Conservation (phyloP, 805 yeast species). For the Wickerhamomyces queroliae region DNA sequence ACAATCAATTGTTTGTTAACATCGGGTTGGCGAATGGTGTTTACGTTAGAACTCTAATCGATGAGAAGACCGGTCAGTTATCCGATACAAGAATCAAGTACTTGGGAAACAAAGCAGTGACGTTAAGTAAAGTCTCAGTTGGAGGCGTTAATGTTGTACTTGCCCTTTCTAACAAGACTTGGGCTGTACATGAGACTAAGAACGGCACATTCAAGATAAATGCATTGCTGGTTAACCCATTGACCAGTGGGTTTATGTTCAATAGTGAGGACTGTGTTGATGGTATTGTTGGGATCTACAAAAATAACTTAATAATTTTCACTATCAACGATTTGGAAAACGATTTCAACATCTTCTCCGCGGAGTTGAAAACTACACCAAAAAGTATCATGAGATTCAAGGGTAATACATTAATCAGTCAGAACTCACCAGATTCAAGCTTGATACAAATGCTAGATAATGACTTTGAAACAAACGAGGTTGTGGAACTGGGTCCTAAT, state of each 20-base stretch:
- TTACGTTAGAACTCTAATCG: slow-evolving; percentile 58
- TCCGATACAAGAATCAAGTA: slow-evolving; percentile 63
- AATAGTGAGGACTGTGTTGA: slow-evolving; percentile 54
- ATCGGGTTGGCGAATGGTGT: slow-evolving; percentile 85
- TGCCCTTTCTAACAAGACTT: slow-evolving; percentile 27
- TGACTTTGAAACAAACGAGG: slow-evolving; percentile 8
- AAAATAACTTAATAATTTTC: slow-evolving; percentile 47
- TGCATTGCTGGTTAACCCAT: slow-evolving; percentile 23
- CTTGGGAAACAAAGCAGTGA: slow-evolving; percentile 64
- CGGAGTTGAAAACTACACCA: slow-evolving; percentile 48
- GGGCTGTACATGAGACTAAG: slow-evolving; percentile 25
- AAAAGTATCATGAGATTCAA: slow-evolving; percentile 29
- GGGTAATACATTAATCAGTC: slow-evolving; percentile 14
- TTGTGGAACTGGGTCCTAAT: slow-evolving; percentile 3
- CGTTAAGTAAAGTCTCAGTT: slow-evolving; percentile 24
- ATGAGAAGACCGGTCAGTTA: slow-evolving; percentile 52
- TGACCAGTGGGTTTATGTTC: slow-evolving; percentile 46
- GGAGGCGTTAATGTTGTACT: slow-evolving; percentile 19
- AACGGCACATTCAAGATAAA: slow-evolving; percentile 17
- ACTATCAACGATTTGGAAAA: slow-evolving; percentile 37
- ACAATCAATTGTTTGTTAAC: slow-evolving; percentile 41
- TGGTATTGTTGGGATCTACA: slow-evolving; percentile 61
- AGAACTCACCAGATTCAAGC: slow-evolving; percentile 2
- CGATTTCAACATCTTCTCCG: slow-evolving; percentile 29
- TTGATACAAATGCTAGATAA: slow-evolving; percentile 12